These are phyloP conservation scores for Aspergillus proliferans DNA, from an alignment of 2,329 filamentous ascomycete genomes.

Conservation along the genomic window DNA sequence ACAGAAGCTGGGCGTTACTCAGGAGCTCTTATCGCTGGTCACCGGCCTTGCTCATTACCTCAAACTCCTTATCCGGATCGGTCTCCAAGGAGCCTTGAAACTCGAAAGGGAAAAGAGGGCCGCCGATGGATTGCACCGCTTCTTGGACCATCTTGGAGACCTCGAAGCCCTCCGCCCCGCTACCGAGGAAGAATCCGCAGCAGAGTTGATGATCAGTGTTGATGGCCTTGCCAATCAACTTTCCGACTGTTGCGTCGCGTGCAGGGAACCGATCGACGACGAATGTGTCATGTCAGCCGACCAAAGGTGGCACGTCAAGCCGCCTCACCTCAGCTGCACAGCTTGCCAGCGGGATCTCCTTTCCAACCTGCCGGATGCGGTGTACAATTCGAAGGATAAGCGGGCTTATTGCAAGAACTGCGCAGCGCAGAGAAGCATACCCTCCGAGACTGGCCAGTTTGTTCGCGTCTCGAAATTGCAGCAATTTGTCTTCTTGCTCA, in stretches of 20 bases:
- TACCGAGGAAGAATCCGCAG: conserved; percentile 55
- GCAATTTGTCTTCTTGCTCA: conserved; percentile 88
- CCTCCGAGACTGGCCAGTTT: conserved; percentile 57
- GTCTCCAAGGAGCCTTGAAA: conserved; percentile 84
- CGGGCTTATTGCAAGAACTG: conserved; percentile 68
- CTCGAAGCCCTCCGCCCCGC: conserved; percentile 67
- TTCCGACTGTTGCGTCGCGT: conserved; percentile 77
- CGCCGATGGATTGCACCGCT: conserved; percentile 69
- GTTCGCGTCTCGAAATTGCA: conserved; percentile 76
- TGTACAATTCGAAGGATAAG: conserved; percentile 62
- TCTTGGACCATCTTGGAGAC: conserved; percentile 75
- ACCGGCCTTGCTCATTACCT: conserved; percentile 95
- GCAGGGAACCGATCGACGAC: conserved; percentile 85
- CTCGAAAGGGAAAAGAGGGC: conserved; percentile 77
- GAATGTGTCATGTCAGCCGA: conserved; percentile 75
- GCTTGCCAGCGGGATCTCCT: conserved; percentile 71
- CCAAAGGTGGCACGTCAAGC: conserved; percentile 71
- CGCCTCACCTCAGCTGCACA: conserved; percentile 60
- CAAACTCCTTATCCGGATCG: conserved; percentile 94
- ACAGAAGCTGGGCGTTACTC: conserved; percentile 87
- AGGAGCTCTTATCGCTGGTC: conserved; percentile 94
- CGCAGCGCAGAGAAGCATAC: conserved; percentile 43
- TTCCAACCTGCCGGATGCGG: conserved; percentile 60
- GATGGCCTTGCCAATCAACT: conserved; percentile 64
- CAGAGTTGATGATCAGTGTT: conserved; percentile 61